phyloP scores from a whole-genome alignment of 164 flowering plant species.

The Brasenia schreberi region DNA sequence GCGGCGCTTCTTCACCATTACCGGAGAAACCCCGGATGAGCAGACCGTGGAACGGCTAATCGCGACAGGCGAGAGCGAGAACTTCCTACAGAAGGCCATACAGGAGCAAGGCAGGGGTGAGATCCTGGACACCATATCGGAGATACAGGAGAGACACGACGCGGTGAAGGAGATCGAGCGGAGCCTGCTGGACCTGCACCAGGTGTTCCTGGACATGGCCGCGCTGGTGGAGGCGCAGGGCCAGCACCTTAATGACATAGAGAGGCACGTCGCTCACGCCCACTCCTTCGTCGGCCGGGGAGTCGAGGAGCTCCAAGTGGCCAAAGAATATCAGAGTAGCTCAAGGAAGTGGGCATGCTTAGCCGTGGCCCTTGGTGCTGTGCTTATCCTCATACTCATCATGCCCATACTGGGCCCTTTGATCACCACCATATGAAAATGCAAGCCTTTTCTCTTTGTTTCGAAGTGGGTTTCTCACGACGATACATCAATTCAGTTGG shows the following conservation, averaged over 20 bases:
- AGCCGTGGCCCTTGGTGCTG: slow-evolving; percentile 11
- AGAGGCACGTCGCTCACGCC: slow-evolving; percentile 22
- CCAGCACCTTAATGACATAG: slow-evolving; percentile 26
- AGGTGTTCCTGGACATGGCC: slow-evolving; percentile 31
- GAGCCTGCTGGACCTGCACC: slow-evolving; percentile 25
- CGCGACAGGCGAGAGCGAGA: slow-evolving; percentile 19
- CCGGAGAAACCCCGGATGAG: slow-evolving; percentile 19
- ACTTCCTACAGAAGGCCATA: slow-evolving; percentile 20
- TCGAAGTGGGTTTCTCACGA: too few species aligned
- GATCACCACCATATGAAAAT: too few species aligned
- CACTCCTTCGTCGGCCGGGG: slow-evolving; percentile 18
- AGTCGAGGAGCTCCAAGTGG: slow-evolving; percentile 15
- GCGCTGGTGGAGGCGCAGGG: slow-evolving; percentile 28
- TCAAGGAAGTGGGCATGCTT: slow-evolving; percentile 23
- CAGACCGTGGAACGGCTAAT: slow-evolving; percentile 17
- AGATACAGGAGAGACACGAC: slow-evolving; percentile 24
- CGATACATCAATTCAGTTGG: too few species aligned
- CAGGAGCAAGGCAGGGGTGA: slow-evolving; percentile 24
- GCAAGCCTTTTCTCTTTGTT: too few species aligned
- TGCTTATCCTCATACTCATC: slow-evolving; percentile 7
- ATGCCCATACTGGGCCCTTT: slow-evolving; percentile 4
- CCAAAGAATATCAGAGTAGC: slow-evolving; percentile 19
- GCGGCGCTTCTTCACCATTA: slow-evolving; percentile 23
- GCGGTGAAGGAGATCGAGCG: slow-evolving; percentile 24
- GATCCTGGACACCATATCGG: slow-evolving; percentile 21